Conservation (phyloP, 164 flowering plant species). For the Aristolochia contorta region DNA sequence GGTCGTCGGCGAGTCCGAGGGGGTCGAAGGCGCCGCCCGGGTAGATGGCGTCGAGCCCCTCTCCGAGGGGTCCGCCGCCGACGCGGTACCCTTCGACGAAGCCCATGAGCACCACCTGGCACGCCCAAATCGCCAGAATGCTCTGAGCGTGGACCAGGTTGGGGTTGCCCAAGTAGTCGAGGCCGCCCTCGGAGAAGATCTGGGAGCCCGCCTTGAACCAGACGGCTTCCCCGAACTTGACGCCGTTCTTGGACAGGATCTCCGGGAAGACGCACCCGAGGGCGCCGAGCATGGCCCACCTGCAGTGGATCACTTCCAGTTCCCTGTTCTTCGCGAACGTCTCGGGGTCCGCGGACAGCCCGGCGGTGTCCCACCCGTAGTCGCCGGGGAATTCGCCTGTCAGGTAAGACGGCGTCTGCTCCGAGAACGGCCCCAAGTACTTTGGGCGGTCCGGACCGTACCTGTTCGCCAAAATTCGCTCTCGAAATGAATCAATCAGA, state of each 20-base stretch:
- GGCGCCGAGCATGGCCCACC: slow-evolving; percentile 24
- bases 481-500: background rate
- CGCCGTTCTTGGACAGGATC: slow-evolving; percentile 17
- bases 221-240: slow-evolving; percentile 19
- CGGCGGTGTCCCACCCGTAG: slow-evolving; percentile 26
- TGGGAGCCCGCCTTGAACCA: slow-evolving; percentile 24
- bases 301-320: slow-evolving; percentile 19
- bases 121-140: slow-evolving; percentile 24
- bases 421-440: slow-evolving; percentile 22
- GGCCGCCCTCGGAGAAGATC: slow-evolving; percentile 24
- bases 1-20: slow-evolving; percentile 75
- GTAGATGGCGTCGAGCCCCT: slow-evolving; percentile 16
- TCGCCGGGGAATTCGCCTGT: slow-evolving; percentile 27
- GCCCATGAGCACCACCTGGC: slow-evolving; percentile 21
- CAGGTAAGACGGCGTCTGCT: slow-evolving; percentile 22
- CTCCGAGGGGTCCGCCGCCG: slow-evolving; percentile 22
- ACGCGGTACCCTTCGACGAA: slow-evolving; percentile 20
- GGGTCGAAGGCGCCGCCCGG: slow-evolving; percentile 32
- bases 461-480: slow-evolving; percentile 7
- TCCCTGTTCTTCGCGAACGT: slow-evolving; percentile 23
- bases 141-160: slow-evolving; percentile 22
- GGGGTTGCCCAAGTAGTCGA: slow-evolving; percentile 21
- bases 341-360: slow-evolving; percentile 21
- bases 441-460: slow-evolving; percentile 23
- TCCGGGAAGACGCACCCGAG: slow-evolving; percentile 19